Base-by-base conservation (phyloP, 306 rosid species). In the Quercus mongolica region DNA sequence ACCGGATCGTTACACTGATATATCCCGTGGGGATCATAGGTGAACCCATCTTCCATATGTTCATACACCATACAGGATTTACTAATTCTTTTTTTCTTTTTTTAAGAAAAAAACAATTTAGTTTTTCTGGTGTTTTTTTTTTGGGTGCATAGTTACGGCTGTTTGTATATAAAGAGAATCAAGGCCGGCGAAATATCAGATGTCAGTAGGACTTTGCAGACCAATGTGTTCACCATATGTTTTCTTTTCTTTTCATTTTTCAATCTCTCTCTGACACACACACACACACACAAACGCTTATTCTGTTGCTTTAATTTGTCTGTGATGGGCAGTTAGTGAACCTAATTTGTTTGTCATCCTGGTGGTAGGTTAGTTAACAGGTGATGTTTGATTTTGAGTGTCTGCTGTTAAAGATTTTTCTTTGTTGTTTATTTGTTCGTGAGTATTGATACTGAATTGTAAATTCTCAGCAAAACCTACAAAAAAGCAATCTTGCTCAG, bases 151-250 rank as follows among this genome's bases (percentile, higher is more conserved):
- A 87, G 71, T 82, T 83, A 79, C 80, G 90, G 95, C 92, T 83
- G 88, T 81, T 81, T 91, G 96, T 93, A 90, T 86, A 91, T 87
- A 86, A 78, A 87, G 88, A 91, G 91, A 85, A 89, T 79, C 80
- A 69, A 82, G 82, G 89, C 91, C 91, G 89, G 61, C 78, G 82
- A 83, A 85, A 76, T 89, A 65, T 87, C 76, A 13, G 62, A 73
- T 76, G 77, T 81, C 82, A 82, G 73, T 79, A 81, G 87, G 92
- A 83, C 69, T 76, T 82, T 79, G 82, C 73, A 80, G 84, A 63
- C 72, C 82, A 76, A 80, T 78, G 18, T 76, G 82, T 80, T 82
- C 80, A 49, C 57, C 64, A 75, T 80, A 71, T 59, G 78, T 25
- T 84, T 79, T 86, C 74, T 85, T 82, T 54, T 76, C 78, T 76